phyloP scores from a whole-genome alignment of 495 filamentous ascomycete genomes.

The Penicillium bovifimosum region DNA sequence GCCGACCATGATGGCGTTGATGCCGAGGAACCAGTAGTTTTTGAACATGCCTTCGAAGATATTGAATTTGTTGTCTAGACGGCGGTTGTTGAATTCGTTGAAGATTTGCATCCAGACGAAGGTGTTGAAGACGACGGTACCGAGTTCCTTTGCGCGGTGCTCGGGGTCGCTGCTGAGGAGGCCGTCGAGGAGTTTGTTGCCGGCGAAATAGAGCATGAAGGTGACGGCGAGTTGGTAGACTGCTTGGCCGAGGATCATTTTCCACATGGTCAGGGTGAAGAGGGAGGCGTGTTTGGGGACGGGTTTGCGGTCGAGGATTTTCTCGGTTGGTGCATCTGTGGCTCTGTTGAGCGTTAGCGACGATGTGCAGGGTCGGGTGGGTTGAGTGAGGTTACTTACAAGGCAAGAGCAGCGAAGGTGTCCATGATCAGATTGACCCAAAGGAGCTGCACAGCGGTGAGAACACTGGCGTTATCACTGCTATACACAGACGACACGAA shows the following conservation, averaged over 20 bases:
- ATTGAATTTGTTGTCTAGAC: slow-evolving; percentile 83
- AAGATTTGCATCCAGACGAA: slow-evolving; percentile 98
- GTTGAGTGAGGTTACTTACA: slow-evolving; percentile 29
- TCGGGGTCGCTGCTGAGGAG: slow-evolving; percentile 34
- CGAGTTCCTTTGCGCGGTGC: slow-evolving; percentile 42
- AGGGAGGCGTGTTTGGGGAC: slow-evolving; percentile 70
- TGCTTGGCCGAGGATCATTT: slow-evolving; percentile 88
- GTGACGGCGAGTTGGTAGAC: slow-evolving; percentile 76
- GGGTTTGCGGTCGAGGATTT: slow-evolving; percentile 78
- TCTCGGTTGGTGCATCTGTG: slow-evolving; percentile 74
- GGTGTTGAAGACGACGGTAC: slow-evolving; percentile 83
- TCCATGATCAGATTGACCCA: slow-evolving; percentile 97
- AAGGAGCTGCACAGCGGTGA: slow-evolving; percentile 80
- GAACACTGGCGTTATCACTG: slow-evolving; percentile 57
- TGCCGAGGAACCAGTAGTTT: slow-evolving; percentile 80
- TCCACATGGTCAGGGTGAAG: slow-evolving; percentile 87
- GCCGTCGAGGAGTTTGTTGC: slow-evolving; percentile 51
- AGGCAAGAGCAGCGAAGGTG: slow-evolving; percentile 78
- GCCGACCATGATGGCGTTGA: slow-evolving; percentile 73
- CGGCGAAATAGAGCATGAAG: slow-evolving; percentile 73
- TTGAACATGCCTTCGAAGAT: slow-evolving; percentile 75
- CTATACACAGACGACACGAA: slow-evolving; percentile 79
- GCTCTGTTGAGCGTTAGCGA: slow-evolving; percentile 38
- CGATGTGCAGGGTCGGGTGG: neutral
- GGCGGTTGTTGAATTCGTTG: slow-evolving; percentile 91